Evolutionary conservation across 345 rosid species (phyloP).

Genomic region (Populus tremula): DNA sequence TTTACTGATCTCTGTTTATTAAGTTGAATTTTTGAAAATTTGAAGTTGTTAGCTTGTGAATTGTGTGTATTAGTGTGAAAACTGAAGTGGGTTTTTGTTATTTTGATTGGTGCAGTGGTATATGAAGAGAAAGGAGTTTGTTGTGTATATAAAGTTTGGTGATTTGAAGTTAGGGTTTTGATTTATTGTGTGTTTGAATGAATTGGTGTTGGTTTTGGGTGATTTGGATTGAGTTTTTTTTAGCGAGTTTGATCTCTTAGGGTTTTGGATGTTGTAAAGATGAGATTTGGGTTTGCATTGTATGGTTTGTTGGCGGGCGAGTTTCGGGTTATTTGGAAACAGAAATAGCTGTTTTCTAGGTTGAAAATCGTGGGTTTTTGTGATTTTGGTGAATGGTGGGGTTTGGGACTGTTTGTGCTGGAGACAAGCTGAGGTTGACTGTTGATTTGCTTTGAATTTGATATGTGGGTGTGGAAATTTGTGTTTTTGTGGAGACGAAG

Average conservation of each 20-base stretch:
- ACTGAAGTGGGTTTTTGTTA: constrained; percentile 9
- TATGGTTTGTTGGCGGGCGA: constrained; percentile 31
- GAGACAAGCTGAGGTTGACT: constrained; percentile 16
- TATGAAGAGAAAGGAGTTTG: constrained; percentile 24
- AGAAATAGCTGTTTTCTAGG: constrained; percentile 17
- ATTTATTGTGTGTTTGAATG: constrained; percentile 27
- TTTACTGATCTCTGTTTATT: constrained; percentile 50
- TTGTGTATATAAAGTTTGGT: constrained; percentile 21
- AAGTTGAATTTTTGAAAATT: constrained; percentile 39
- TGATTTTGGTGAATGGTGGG: constrained; percentile 8
- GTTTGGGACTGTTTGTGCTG: background rate
- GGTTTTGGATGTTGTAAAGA: constrained; percentile 50
- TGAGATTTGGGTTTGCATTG: constrained; percentile 68
- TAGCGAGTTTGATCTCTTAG: constrained; percentile 54
- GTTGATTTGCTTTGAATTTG: constrained; percentile 15
- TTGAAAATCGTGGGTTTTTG: background rate
- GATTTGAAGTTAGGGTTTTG: constrained; percentile 60
- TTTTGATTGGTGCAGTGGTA: constrained; percentile 41
- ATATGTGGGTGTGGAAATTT: constrained; percentile 30
- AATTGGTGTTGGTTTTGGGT: constrained; percentile 16
- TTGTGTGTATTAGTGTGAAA: constrained; percentile 27
- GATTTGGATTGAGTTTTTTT: constrained; percentile 27
- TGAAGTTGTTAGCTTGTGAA: constrained; percentile 31
- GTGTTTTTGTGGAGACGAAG: constrained; percentile 29
- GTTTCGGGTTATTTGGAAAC: constrained; percentile 31